These are phyloP conservation scores for Gryganskiella cystojenkinii DNA, from an alignment of 192 early-diverging fungal species.

Conservation along the genomic window DNA sequence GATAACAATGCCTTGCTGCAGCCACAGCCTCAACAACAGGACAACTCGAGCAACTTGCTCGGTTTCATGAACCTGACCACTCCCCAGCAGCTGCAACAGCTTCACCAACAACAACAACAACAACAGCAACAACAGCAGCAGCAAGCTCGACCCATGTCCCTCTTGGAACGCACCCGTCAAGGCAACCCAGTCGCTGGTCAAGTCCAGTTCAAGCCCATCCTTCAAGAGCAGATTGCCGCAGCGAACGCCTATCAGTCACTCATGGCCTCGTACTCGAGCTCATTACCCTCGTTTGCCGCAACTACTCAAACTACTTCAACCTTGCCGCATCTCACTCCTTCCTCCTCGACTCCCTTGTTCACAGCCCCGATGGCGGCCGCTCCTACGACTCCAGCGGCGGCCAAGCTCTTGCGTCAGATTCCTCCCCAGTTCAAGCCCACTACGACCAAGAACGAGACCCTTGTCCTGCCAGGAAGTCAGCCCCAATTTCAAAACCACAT, in stretches of 20 bases:
- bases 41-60: too few relatives aligned
- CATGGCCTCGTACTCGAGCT: constrained; percentile 21
- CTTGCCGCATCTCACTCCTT: not conserved
- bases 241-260: constrained; percentile 30
- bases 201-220: not conserved
- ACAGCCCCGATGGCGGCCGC: constrained; percentile 9
- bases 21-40: not conserved
- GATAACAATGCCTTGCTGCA: constrained; percentile 5
- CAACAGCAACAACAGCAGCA: not conserved
- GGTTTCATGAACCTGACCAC: constrained; percentile 4
- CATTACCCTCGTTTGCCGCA: not conserved
- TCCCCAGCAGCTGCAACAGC: not conserved
- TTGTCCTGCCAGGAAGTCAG: not conserved
- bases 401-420: constrained; percentile 34
- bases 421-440: constrained; percentile 12
- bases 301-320: not conserved
- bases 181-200: constrained; percentile 30
- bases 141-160: constrained; percentile 12
- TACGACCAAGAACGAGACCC: constrained; percentile 7
- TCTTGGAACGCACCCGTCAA: constrained; percentile 48
- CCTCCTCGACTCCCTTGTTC: not conserved
- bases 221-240: constrained; percentile 23
- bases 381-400: constrained; percentile 38
- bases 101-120: not conserved
- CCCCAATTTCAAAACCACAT: not conserved